Percentiles rank a stretch among this genome's conserved stretches.
These are phyloP conservation scores for Clitopilus hobsonii DNA, from an alignment of 768 basidiomycete species.

Conservation along the genomic window DNA sequence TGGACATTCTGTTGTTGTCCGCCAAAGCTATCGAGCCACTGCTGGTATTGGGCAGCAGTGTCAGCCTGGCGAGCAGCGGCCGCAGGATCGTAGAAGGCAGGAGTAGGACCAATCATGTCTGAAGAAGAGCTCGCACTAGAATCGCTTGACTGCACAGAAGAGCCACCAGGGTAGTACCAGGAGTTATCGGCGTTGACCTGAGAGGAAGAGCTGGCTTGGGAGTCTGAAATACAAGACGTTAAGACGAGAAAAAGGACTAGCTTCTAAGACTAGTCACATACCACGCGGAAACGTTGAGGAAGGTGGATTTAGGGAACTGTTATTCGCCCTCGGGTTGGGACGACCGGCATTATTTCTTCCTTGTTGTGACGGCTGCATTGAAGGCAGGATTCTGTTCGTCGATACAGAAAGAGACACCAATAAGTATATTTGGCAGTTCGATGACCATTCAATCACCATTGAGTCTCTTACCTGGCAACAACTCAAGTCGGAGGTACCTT, in stretches of 20 bases:
- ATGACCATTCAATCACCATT: constrained; percentile 10
- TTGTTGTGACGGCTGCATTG: constrained; percentile 27
- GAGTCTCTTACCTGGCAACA: constrained; percentile 19
- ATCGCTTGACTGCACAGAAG: background rate
- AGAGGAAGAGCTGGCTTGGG: background rate
- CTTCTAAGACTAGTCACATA: constrained; percentile 7
- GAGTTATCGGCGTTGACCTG: background rate
- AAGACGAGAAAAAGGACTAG: constrained; percentile 4
- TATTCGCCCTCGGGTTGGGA: constrained; percentile 19
- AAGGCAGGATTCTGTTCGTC: constrained; percentile 5
- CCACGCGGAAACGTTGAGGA: constrained; percentile 17
- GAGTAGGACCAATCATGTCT: constrained; percentile 49
- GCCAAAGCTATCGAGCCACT: constrained; percentile 30
- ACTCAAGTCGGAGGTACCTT: constrained; percentile 21
- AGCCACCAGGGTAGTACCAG: background rate
- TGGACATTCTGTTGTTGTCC: constrained; percentile 15
- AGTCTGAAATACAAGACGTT: constrained; percentile 8
- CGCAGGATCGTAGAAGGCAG: constrained; percentile 50
- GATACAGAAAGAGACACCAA: constrained; percentile 6
- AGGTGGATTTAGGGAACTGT: constrained; percentile 15
- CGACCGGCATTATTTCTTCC: constrained; percentile 26
- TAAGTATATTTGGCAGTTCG: constrained; percentile 18
- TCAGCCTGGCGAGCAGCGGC: constrained; percentile 22
- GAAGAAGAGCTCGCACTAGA: constrained; percentile 16
- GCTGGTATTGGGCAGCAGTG: constrained; percentile 33